Percentiles rank a stretch among this genome's conserved stretches.
phyloP scores from a whole-genome alignment of 192 early-diverging fungal genomes.

The Coemansia sp. region DNA sequence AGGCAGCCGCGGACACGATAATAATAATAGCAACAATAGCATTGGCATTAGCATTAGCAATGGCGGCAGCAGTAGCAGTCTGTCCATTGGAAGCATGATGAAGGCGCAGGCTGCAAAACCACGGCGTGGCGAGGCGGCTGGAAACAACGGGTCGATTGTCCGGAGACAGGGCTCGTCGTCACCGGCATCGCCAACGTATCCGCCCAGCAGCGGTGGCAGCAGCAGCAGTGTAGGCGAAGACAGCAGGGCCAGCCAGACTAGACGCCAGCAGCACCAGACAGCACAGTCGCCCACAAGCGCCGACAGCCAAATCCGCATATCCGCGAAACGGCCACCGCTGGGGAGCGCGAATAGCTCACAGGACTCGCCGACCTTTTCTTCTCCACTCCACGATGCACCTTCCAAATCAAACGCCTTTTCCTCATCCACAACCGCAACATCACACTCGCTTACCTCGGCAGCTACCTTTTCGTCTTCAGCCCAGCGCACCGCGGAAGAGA shows the following conservation, averaged over 20 bases:
- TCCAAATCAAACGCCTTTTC: background rate
- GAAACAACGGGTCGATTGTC: constrained; percentile 6
- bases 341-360: constrained; percentile 2
- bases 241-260: constrained; percentile 1
- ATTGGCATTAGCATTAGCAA: background rate
- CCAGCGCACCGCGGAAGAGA: constrained; percentile 5
- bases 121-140: constrained; percentile 11
- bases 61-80: constrained; percentile 13
- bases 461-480: background rate
- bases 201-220: background rate
- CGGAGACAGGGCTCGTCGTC: constrained; percentile 18
- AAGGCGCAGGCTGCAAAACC: constrained; percentile 17
- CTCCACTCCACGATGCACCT: constrained; percentile 10
- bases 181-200: constrained; percentile 6
- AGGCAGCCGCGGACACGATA: constrained; percentile 6
- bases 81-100: constrained; percentile 45
- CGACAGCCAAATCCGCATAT: constrained; percentile 43
- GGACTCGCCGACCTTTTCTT: constrained; percentile 15
- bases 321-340: constrained; percentile 29
- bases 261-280: background rate
- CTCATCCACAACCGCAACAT: constrained; percentile 2
- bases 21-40: background rate
- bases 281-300: constrained; percentile 15
- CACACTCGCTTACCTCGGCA: background rate
- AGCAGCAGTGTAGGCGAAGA: background rate